Evolutionary conservation across 2,329 filamentous ascomycete genomes (phyloP), one percentile per base, ranked within the genome.

Genomic region (Fusarium sp.): DNA sequence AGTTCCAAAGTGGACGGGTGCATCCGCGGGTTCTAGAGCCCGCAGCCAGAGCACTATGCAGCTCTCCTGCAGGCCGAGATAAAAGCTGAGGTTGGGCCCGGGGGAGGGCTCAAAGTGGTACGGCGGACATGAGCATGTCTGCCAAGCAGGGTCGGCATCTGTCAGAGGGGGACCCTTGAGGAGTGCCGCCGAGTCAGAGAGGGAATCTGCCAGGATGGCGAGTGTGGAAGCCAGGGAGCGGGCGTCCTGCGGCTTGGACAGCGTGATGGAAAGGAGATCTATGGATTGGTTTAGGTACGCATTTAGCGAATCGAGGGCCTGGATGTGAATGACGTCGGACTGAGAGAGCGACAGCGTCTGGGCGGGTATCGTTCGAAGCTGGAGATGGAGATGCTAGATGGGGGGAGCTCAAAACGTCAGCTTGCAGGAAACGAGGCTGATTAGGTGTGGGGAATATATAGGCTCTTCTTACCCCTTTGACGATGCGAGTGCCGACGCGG

Each of bases 401-500:
- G 40, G 29, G n/a, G 14, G 20, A 52, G 56, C 27, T 9, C 40
- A 59, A 40, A 27, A 37, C 42, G 47, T 66, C 40, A 64, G 65
- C 50, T 47, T 71, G 64, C 67, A 57, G 27, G 31, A 38, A 62
- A 73, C 65, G 52, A 61, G 8, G 29, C 42, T 37, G 38, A 34
- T 56, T 11, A 38, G 71, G 67, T 40, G 29, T 59, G 59, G 29
- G 35, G 20, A n/a, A 29, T 34, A 24, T 14, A 31, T 35, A 50
- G 31, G 24, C 47, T 52, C 27, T 54, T 31, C 92, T 77, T 87
- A 95, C 94, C 75, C 95, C 96, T 82, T 97, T 98, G 72, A 97
- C 93, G 73, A 99, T 93, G 61, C 93, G 91, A n/a, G 94, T 94
- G 42, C 96, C 96, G 38, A 97, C 91, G 63, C 96, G 91, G 1